phyloP scores from a whole-genome alignment of 2,329 filamentous ascomycete species.

The Fusarium irregulare region DNA sequence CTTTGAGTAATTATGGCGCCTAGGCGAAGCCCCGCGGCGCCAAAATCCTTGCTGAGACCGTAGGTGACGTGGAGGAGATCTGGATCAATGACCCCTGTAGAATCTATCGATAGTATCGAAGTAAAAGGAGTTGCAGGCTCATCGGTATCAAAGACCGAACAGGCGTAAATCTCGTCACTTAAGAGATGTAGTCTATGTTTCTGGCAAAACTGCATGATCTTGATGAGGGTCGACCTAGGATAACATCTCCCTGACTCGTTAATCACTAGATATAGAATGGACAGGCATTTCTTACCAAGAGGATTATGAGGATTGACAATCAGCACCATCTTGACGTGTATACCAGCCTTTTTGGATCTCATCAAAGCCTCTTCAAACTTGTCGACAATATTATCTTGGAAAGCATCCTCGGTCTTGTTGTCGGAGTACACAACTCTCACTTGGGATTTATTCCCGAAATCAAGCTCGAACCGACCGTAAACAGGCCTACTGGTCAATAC shows the following conservation, averaged over 20 bases:
- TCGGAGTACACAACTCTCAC: slow-evolving; percentile 59
- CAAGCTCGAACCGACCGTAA: slow-evolving; percentile 63
- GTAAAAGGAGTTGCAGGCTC: slow-evolving; percentile 55
- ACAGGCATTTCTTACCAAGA: slow-evolving; percentile 51
- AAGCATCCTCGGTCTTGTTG: slow-evolving; percentile 55
- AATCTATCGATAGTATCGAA: slow-evolving; percentile 61
- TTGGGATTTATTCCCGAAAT: slow-evolving; percentile 58
- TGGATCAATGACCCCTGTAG: slow-evolving; percentile 57
- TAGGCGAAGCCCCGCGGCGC: slow-evolving; percentile 62
- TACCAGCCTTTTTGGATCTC: slow-evolving; percentile 50
- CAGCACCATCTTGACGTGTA: slow-evolving; percentile 59
- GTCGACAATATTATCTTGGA: slow-evolving; percentile 57
- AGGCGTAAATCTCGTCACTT: slow-evolving; percentile 69
- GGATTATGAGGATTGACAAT: slow-evolving; percentile 67
- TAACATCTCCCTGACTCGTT: slow-evolving; percentile 55
- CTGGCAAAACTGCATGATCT: slow-evolving; percentile 62
- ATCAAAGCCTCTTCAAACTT: slow-evolving; percentile 59
- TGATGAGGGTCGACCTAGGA: slow-evolving; percentile 54
- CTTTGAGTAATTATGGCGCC: slow-evolving; percentile 60
- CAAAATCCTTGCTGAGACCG: slow-evolving; percentile 63
- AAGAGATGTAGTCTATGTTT: slow-evolving; percentile 63
- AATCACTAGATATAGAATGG: not conserved
- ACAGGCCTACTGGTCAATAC: slow-evolving; percentile 55
- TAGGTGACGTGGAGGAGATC: slow-evolving; percentile 63
- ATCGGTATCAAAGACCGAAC: slow-evolving; percentile 59